Conservation (phyloP, 148 eudicot genomes). For the Tetragonia tetragonoides region DNA sequence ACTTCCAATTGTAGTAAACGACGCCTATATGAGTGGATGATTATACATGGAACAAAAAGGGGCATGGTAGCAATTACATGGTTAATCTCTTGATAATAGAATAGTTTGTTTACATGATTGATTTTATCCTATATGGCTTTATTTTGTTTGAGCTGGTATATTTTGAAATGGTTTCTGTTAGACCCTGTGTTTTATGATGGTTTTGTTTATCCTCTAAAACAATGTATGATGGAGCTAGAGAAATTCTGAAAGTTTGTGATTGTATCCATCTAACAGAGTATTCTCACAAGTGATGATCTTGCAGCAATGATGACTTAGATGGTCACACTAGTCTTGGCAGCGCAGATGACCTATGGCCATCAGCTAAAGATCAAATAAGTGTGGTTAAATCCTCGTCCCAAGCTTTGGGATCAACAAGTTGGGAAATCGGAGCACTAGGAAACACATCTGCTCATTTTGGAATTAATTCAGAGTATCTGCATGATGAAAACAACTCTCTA, state of each 20-base stretch:
- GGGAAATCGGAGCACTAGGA: slow-evolving; percentile 39
- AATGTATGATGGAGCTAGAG: slow-evolving; percentile 1
- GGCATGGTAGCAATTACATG: neutral
- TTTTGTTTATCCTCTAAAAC: neutral
- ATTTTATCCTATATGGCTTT: neutral
- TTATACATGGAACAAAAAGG: neutral
- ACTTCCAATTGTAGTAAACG: neutral
- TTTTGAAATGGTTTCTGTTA: neutral
- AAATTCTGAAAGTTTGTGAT: slow-evolving; percentile 19
- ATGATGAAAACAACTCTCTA: slow-evolving; percentile 32
- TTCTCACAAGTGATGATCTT: slow-evolving; percentile 74
- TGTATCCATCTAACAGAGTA: slow-evolving; percentile 49
- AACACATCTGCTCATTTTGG: slow-evolving; percentile 34
- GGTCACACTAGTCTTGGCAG: slow-evolving; percentile 51
- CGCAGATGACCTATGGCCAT: slow-evolving; percentile 59
- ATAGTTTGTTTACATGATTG: neutral
- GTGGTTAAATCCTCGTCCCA: slow-evolving; percentile 42
- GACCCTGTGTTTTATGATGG: neutral
- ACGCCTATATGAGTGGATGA: neutral
- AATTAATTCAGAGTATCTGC: slow-evolving; percentile 37
- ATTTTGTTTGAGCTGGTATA: neutral
- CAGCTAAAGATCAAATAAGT: slow-evolving; percentile 50
- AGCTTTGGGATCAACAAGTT: slow-evolving; percentile 43
- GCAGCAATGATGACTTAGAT: slow-evolving; percentile 57
- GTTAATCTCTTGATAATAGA: neutral